A percentile compares a stretch with the other conserved stretches of the same genome.
Conservation (phyloP, 1,284 basidiomycete species). For the Tylopilus orsonianus region DNA sequence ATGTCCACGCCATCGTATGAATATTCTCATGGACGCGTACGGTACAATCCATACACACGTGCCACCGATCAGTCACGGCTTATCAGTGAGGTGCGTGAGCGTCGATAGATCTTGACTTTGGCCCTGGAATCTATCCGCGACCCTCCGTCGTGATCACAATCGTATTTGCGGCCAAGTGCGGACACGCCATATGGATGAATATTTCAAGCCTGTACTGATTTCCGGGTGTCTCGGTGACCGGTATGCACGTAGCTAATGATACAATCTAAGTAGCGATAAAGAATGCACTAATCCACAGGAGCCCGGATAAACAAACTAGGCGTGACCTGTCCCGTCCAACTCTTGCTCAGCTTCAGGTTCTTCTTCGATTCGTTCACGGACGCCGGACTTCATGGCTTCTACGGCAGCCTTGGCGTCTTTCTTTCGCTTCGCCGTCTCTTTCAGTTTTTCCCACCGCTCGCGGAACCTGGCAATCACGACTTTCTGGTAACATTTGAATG, state of each 20-base stretch:
- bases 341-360: conserved; percentile 74
- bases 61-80: neutral
- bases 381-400: conserved; percentile 44
- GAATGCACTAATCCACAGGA: conserved; percentile 3
- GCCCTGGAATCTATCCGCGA: neutral
- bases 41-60: neutral
- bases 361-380: conserved; percentile 69
- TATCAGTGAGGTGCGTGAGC: neutral
- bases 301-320: conserved; percentile 4
- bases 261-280: conserved; percentile 14
- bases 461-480: conserved; percentile 81
- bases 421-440: conserved; percentile 82
- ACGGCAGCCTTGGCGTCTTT: conserved; percentile 77
- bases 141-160: neutral
- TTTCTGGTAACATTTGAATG: conserved; percentile 51
- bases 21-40: conserved; percentile 12
- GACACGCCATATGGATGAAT: neutral
- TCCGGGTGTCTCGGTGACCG: neutral
- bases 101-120: neutral
- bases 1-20: neutral
- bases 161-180: neutral
- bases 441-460: conserved; percentile 86
- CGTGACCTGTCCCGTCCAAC: conserved; percentile 30
- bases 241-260: conserved; percentile 16
- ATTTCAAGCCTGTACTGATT: neutral